These are phyloP conservation scores for Bisporella sp. DNA, from an alignment of 2,329 filamentous ascomycete species.

Conservation along the genomic window DNA sequence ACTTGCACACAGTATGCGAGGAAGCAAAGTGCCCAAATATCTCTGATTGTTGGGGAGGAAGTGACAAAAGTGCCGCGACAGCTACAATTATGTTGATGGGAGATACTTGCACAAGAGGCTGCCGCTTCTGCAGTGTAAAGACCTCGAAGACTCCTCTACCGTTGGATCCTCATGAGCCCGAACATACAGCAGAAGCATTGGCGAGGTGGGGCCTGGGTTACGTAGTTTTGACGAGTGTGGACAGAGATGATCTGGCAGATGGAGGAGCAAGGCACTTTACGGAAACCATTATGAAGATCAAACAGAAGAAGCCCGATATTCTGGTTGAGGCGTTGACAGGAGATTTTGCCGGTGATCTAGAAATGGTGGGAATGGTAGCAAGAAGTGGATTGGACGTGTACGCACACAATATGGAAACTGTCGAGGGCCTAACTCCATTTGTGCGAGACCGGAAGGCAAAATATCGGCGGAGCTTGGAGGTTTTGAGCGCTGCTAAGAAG, in stretches of 20 bases:
- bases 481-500: conserved; percentile 76
- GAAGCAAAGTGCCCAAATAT: conserved; percentile 97
- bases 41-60: conserved; percentile 94
- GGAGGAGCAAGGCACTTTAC: conserved; percentile 87
- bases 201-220: conserved; percentile 92
- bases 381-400: conserved; percentile 89
- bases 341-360: conserved; percentile 77
- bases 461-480: conserved; percentile 76
- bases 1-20: conserved; percentile 93
- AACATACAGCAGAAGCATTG: conserved; percentile 92
- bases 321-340: conserved; percentile 81
- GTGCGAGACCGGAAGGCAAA: conserved; percentile 86
- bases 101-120: conserved; percentile 93
- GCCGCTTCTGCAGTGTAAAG: conserved; percentile 96
- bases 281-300: conserved; percentile 91
- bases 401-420: conserved; percentile 95
- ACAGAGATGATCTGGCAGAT: conserved; percentile 86
- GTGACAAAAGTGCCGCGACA: conserved; percentile 80
- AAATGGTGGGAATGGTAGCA: conserved; percentile 81
- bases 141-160: conserved; percentile 69
- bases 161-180: conserved; percentile 90
- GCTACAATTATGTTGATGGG: conserved; percentile 99
- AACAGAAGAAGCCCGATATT: conserved; percentile 70
- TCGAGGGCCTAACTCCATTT: conserved; percentile 81
- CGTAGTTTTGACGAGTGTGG: conserved; percentile 88